A percentile compares a stretch with the other conserved stretches of the same genome.
Conservation (phyloP, 345 rosid species). For the Moricandia moricandioides region DNA sequence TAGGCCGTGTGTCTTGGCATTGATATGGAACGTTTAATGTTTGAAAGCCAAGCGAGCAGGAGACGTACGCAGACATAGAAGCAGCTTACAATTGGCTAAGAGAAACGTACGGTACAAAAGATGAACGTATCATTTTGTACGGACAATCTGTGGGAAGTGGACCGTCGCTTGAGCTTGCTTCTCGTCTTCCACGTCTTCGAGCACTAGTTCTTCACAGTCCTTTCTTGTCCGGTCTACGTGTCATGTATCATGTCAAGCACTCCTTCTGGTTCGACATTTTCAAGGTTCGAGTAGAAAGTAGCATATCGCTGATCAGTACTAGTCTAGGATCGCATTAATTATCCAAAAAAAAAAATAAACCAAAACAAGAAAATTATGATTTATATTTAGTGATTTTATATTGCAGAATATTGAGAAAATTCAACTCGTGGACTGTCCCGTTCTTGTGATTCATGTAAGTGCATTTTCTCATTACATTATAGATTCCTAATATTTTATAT, state of each 20-base stretch:
- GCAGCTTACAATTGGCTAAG: slow-evolving; percentile 69
- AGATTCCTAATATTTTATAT: not conserved
- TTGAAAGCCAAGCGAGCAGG: slow-evolving; percentile 75
- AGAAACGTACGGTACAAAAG: slow-evolving; percentile 57
- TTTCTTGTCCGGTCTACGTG: slow-evolving; percentile 81
- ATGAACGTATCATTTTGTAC: slow-evolving; percentile 70
- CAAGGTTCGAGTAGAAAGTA: slow-evolving; percentile 47
- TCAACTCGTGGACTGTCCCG: slow-evolving; percentile 66
- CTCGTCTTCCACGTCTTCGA: slow-evolving; percentile 56
- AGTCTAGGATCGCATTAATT: not conserved
- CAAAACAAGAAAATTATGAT: not conserved
- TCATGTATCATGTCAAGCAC: slow-evolving; percentile 73
- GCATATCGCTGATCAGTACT: not conserved
- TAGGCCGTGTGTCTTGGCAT: not conserved
- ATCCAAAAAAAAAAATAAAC: not conserved
- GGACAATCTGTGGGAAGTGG: slow-evolving; percentile 95
- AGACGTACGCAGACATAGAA: slow-evolving; percentile 86
- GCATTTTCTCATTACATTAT: not conserved
- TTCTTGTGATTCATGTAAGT: slow-evolving; percentile 90
- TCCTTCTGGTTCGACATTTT: slow-evolving; percentile 85
- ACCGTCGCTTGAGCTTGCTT: slow-evolving; percentile 75
- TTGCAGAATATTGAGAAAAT: slow-evolving; percentile 83
- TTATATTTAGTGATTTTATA: not conserved
- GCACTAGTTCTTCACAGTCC: slow-evolving; percentile 86
- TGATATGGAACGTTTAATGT: slow-evolving; percentile 4